Base-by-base conservation (phyloP, 2,329 filamentous ascomycete species). In the Sordariomycetes sp. region DNA sequence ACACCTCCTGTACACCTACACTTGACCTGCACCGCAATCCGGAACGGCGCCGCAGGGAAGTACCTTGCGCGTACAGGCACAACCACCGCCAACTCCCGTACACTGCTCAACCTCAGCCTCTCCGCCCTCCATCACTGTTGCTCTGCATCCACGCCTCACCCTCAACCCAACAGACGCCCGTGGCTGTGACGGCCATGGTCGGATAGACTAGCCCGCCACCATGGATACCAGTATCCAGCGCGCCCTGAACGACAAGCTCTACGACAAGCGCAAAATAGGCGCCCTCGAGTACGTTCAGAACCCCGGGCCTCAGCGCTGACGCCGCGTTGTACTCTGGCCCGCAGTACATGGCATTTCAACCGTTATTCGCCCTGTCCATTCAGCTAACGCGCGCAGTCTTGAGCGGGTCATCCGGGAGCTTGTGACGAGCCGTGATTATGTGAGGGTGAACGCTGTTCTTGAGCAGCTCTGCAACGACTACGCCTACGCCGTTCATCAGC, bases 391-490 rank as follows among this genome's bases (percentile, higher is more conserved):
- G 22, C 12, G 16, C n/a, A 46, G 91, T 65, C 86, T 99, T 64
- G 94, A 99, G 74, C 88, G 87, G 64, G 82, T 90, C 58, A 94
- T 99, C 66, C 88, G 94, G 62, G 90, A 96, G 68, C 83, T 92
- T 28, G 85, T 90, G 61, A 82, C 82, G 54, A 80, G 78, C 65
- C 86, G 87, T 68, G 90, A 97, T 68, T 86, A 90, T 67, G 84
- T 88, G 59, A 83, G 82, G 66, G 92, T 99, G 64, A 82, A 87
- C 65, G 88, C 86, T 66, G 93, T 97, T 59, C 90, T 99, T 60
- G 89, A 96, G 67, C 93, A 99, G 77, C 85, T 99, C 61, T 97
- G 92, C 72, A 92, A 96, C 70, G 94, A 99, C 65, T 99, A 93
- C 76, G 94, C 94, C 55, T 99, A 97, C 71, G 92, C 93, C 52